These are phyloP conservation scores for Trichoderma arundinaceum DNA, from an alignment of 2,329 filamentous ascomycete species.

Conservation along the genomic window DNA sequence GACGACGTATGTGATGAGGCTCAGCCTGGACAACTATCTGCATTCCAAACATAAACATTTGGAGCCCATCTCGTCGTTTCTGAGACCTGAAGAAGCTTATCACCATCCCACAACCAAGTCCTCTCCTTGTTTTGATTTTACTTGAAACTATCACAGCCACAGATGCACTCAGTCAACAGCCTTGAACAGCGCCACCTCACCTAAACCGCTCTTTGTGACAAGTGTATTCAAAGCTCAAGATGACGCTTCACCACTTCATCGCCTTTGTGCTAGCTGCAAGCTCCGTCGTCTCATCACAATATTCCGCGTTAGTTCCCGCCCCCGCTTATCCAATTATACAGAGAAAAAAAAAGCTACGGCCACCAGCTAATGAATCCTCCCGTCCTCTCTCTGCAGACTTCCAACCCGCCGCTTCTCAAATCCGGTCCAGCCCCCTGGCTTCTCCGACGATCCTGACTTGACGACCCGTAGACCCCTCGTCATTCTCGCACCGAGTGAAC, in stretches of 20 bases:
- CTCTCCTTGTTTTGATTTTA: no score
- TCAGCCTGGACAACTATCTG: constrained; percentile 5
- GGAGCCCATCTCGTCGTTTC: neutral
- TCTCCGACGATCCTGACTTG: constrained; percentile 14
- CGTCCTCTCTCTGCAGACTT: neutral
- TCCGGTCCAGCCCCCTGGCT: constrained; percentile 24
- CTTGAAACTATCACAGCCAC: no score
- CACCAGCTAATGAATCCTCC: neutral
- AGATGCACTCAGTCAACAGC: no score
- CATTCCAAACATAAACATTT: constrained; percentile 3
- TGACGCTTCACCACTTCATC: neutral
- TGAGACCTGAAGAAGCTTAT: neutral
- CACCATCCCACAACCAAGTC: neutral
- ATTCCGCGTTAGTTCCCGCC: constrained; percentile 7
- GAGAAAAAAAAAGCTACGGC: neutral
- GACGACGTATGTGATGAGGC: constrained; percentile 22
- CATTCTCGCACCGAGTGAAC: neutral
- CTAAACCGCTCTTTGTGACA: no score
- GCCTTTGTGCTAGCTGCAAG: neutral
- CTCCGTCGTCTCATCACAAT: constrained; percentile 4
- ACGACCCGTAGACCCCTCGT: constrained; percentile 24
- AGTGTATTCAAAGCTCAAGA: neutral
- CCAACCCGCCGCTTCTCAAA: constrained; percentile 30
- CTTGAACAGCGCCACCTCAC: no score
- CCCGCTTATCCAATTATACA: neutral